Percentiles rank a stretch among this genome's conserved stretches.
phyloP scores from a whole-genome alignment of 164 flowering plant species.

The Berberis vulgaris region DNA sequence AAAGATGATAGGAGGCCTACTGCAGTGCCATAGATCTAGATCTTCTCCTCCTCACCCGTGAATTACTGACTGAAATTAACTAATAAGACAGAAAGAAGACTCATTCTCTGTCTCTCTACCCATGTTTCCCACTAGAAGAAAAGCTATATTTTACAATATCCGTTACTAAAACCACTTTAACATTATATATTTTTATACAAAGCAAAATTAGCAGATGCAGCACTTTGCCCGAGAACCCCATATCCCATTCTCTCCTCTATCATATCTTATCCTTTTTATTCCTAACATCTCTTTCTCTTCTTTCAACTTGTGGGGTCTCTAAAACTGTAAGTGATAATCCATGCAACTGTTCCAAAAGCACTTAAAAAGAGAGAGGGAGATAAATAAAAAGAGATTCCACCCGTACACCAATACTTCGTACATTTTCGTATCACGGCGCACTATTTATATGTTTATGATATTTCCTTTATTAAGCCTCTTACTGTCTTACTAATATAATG shows the following conservation, averaged over 20 bases:
- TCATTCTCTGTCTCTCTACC: constrained; percentile 1
- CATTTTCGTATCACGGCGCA: constrained; percentile 35
- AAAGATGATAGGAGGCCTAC: no score
- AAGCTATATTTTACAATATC: constrained; percentile 9
- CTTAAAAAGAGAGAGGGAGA: constrained; percentile 5
- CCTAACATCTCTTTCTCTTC: not conserved
- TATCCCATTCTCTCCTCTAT: constrained; percentile 32
- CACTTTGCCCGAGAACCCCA: constrained; percentile 60
- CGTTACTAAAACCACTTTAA: not conserved
- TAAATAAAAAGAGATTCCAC: not conserved
- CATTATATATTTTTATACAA: not conserved
- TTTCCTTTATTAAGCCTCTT: no score
- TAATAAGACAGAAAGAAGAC: not conserved
- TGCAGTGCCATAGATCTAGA: not conserved
- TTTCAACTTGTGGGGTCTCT: constrained; percentile 44
- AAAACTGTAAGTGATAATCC: constrained; percentile 19
- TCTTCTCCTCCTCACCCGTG: constrained; percentile 6
- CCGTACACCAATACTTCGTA: constrained; percentile 30
- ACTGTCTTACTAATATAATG: not conserved
- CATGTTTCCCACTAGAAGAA: constrained; percentile 9
- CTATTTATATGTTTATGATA: not conserved
- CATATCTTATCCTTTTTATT: constrained; percentile 40
- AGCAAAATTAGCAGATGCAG: constrained; percentile 13
- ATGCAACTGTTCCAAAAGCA: not conserved
- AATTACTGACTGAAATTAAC: constrained; percentile 2